A percentile compares a stretch with the other conserved stretches of the same genome.
Conservation (phyloP, 208 protist species). For the Acanthamoeba triangularis region DNA sequence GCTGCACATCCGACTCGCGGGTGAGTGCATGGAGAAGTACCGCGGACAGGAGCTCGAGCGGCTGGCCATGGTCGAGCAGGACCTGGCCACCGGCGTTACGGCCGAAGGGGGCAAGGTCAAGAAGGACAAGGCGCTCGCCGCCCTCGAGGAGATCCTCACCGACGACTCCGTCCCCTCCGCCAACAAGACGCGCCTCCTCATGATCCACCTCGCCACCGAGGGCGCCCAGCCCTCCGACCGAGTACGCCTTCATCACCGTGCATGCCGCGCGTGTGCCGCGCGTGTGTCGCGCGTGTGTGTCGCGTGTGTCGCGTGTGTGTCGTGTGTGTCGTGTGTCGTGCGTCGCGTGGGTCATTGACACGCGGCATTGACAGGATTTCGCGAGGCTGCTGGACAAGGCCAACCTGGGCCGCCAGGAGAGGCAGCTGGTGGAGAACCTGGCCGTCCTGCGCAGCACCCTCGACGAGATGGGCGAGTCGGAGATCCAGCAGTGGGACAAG, state of each 20-base stretch:
- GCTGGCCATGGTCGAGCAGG: conserved; percentile 55
- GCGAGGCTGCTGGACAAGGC: conserved; percentile 12
- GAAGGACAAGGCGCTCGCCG: not conserved
- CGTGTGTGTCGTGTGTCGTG: too few species aligned
- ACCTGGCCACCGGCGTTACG: conserved; percentile 28
- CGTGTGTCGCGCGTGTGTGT: too few species aligned
- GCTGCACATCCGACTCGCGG: conserved; percentile 48
- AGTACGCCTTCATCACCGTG: conserved; percentile 1
- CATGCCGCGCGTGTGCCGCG: too few species aligned
- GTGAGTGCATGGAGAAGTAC: conserved; percentile 69
- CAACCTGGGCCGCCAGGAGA: not conserved
- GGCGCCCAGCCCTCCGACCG: not conserved
- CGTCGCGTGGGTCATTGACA: too few species aligned
- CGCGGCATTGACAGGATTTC: not conserved
- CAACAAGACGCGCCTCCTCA: conserved; percentile 38
- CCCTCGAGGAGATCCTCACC: conserved; percentile 8
- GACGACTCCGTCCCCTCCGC: conserved; percentile 12
- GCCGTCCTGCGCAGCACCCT: conserved; percentile 12
- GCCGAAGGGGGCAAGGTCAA: conserved; percentile 58
- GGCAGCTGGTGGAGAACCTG: conserved; percentile 40
- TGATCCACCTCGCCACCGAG: conserved; percentile 54
- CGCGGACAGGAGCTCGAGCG: not conserved
- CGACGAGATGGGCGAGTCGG: not conserved
- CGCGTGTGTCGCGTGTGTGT: too few species aligned
- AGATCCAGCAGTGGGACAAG: not conserved